These are phyloP conservation scores for Ustilago hordei DNA, from an alignment of 1,284 basidiomycete species.

Conservation along the genomic window DNA sequence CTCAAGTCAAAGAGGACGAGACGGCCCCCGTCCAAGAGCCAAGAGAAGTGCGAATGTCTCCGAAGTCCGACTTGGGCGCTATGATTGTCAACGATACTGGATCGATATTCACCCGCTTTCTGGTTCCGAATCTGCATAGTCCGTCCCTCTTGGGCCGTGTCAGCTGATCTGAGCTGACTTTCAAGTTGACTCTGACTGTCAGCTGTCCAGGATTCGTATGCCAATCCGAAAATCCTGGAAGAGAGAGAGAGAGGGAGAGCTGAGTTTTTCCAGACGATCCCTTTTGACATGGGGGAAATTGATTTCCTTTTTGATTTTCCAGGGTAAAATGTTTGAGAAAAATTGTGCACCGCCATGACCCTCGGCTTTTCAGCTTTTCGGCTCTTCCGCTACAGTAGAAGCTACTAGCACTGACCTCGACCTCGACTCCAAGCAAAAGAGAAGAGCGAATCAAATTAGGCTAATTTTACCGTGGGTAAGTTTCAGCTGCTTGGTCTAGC, in stretches of 20 bases:
- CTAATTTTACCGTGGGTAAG: constrained; percentile 25
- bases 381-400: neutral
- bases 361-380: neutral
- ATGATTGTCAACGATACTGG: neutral
- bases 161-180: constrained; percentile 1
- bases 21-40: no score
- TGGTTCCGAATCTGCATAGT: neutral
- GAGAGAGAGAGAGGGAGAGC: neutral
- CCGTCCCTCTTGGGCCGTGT: neutral
- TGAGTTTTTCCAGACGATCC: neutral
- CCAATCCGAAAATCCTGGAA: neutral
- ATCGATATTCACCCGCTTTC: neutral
- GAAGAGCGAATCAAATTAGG: constrained; percentile 7
- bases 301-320: neutral
- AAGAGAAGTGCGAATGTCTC: no score
- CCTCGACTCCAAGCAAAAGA: neutral
- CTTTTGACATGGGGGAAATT: neutral
- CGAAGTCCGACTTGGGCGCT: no score
- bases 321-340: neutral
- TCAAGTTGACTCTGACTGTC: neutral
- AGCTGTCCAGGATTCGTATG: neutral
- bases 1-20: no score
- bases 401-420: neutral
- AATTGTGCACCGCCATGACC: neutral
- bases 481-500: constrained; percentile 6